A percentile compares a stretch with the other conserved stretches of the same genome.
Conservation (phyloP, 1,284 basidiomycete genomes). For the Malassezia sympodialis region DNA sequence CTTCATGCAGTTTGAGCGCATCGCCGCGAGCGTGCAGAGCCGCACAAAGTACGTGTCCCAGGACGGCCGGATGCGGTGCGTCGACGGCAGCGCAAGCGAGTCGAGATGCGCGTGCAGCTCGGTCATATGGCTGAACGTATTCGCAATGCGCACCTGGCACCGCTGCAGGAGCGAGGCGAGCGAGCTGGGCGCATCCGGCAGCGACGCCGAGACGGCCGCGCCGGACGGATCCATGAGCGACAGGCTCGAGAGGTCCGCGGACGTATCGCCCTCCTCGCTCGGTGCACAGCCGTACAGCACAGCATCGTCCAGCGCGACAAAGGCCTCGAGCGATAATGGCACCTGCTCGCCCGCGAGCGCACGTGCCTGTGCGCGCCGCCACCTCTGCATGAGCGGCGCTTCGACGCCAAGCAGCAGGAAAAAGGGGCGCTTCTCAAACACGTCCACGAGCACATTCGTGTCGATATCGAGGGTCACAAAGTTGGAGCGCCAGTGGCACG, state of each 20-base stretch:
- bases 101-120: constrained; percentile 61
- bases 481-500: constrained; percentile 66
- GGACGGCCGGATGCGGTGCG: constrained; percentile 61
- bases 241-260: constrained; percentile 5
- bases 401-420: constrained; percentile 79
- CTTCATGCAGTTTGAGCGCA: constrained; percentile 63
- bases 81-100: constrained; percentile 61
- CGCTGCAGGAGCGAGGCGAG: constrained; percentile 21
- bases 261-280: neutral
- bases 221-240: constrained; percentile 3
- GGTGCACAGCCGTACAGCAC: constrained; percentile 21
- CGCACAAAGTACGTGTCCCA: constrained; percentile 47
- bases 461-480: constrained; percentile 71
- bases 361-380: constrained; percentile 18
- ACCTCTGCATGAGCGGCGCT: constrained; percentile 59
- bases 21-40: constrained; percentile 41
- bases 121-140: constrained; percentile 57
- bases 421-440: constrained; percentile 77
- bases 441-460: constrained; percentile 55
- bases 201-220: constrained; percentile 13
- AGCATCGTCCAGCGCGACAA: constrained; percentile 34
- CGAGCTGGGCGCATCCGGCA: constrained; percentile 4
- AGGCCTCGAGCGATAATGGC: constrained; percentile 27
- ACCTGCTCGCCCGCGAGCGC: neutral
- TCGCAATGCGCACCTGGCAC: constrained; percentile 61